phyloP scores from a whole-genome alignment of 768 basidiomycete species.

The Fibroporia radiculosa region DNA sequence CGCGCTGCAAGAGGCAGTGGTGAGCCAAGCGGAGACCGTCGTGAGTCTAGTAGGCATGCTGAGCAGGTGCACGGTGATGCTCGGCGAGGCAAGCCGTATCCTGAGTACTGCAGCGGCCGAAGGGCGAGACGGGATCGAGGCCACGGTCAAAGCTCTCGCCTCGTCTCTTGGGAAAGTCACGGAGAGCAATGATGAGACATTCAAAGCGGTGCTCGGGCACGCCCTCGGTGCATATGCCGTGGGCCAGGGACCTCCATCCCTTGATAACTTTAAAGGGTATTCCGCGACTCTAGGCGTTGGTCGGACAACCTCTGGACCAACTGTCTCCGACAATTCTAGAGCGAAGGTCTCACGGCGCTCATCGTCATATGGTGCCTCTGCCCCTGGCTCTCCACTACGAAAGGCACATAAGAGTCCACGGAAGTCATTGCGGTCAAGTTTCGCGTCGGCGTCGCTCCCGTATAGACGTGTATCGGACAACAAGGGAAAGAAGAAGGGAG shows the following conservation, averaged over 20 bases:
- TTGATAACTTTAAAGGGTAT: constrained; percentile 48
- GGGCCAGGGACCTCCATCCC: constrained; percentile 20
- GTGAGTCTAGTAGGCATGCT: constrained; percentile 75
- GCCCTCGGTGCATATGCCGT: constrained; percentile 53
- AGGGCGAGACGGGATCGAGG: constrained; percentile 28
- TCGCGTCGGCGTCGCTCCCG: constrained; percentile 37
- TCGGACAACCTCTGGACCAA: constrained; percentile 43
- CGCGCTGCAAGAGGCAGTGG: constrained; percentile 52
- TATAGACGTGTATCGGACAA: constrained; percentile 61
- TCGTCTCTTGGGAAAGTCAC: constrained; percentile 45
- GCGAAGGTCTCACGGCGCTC: constrained; percentile 34
- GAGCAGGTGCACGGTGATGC: constrained; percentile 66
- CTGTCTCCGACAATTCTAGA: constrained; percentile 21
- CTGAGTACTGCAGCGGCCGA: constrained; percentile 33
- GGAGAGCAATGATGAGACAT: constrained; percentile 62
- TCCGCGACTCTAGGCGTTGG: constrained; percentile 36
- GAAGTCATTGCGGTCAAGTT: constrained; percentile 63
- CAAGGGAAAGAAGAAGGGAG: constrained; percentile 59
- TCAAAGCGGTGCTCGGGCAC: constrained; percentile 60
- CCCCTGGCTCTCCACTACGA: constrained; percentile 36
- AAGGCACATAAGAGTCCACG: constrained; percentile 38
- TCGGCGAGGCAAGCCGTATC: constrained; percentile 49
- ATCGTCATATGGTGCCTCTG: constrained; percentile 33
- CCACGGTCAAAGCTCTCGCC: constrained; percentile 41
- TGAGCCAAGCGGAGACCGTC: constrained; percentile 57